These are phyloP conservation scores for Houttuynia cordata DNA, from an alignment of 164 flowering plant genomes.

Conservation along the genomic window DNA sequence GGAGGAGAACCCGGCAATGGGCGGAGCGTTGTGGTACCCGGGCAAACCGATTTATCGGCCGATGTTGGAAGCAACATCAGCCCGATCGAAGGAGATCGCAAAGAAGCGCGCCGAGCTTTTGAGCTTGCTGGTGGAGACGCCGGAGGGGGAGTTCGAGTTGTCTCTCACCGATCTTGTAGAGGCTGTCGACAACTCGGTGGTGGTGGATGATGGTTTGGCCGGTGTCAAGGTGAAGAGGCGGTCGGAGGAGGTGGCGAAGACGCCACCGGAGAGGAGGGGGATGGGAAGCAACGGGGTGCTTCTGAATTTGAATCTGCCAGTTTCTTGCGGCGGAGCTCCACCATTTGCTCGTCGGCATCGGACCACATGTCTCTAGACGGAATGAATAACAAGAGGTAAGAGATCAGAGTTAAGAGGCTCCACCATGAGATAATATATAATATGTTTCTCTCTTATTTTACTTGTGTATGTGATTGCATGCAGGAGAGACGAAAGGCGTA, in stretches of 20 bases:
- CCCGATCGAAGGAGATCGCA: slow-evolving; percentile 1
- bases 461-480: background rate
- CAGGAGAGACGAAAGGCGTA: background rate
- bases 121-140: background rate
- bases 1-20: background rate
- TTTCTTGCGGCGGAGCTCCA: background rate
- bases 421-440: too few relatives aligned
- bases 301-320: background rate
- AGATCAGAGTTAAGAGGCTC: background rate
- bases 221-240: background rate
- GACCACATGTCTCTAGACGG: too few relatives aligned
- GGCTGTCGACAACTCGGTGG: background rate
- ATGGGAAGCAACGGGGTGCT: background rate
- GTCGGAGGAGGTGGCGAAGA: background rate
- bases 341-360: background rate
- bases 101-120: slow-evolving; percentile 1
- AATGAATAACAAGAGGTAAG: slow-evolving; percentile 4
- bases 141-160: slow-evolving; percentile 4
- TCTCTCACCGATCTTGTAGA: slow-evolving; percentile 5
- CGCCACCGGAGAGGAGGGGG: background rate
- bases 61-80: background rate
- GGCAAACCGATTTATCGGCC: background rate
- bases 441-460: background rate
- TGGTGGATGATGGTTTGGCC: background rate
- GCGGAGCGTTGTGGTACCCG: background rate